Evolutionary conservation across 192 early-diverging fungal species (phyloP), one percentile per base, ranked within the genome.

Genomic region (Pilaira anomala): DNA sequence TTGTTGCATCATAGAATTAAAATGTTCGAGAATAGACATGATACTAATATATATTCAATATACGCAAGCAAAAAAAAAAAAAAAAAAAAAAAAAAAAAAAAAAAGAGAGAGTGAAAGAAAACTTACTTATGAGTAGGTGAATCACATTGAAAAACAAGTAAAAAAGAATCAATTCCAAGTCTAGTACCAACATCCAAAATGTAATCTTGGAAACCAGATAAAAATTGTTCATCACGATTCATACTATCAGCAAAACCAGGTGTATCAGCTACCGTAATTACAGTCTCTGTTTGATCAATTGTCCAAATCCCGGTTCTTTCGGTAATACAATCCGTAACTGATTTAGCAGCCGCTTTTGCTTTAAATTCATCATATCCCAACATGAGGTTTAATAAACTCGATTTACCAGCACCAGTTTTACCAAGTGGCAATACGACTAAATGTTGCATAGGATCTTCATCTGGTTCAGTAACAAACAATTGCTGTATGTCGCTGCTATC

Each of bases 311-410:
- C 48, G 8, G 46, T 46, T 3, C 51, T 21, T 36, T 68, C 66
- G 13, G 28, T 28, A 4, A 68, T 61, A 13, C 49, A 12, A 40
- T 68, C 55, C n/a, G 49, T 63, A 36, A 52, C 29, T 19, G 49
- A 63, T 30, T 52, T 74, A 48, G 77, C 73, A 22, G 76, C 73
- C 0, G 75, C 61, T 42, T 71, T 75, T 39, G 74, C 66, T 18
- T 60, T 39, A 61, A 80, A 80, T 24, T 67, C 71, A 30, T 72
- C 49, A 29, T 66, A 51, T 8, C 76, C 78, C 13, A 77, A 66
- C 26, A 80, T 75, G 22, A 64, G 66, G 59, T 80, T 80, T 50
- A 80, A 58, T 48, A 80, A 44, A 14, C 76, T 80, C 48, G 75
- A 76, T 45, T 80, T 80, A 28, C 78, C 78, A 66, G 66, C 65